Base-by-base conservation (phyloP, 2,329 filamentous ascomycete species). In the Microascus cirrosus region DNA sequence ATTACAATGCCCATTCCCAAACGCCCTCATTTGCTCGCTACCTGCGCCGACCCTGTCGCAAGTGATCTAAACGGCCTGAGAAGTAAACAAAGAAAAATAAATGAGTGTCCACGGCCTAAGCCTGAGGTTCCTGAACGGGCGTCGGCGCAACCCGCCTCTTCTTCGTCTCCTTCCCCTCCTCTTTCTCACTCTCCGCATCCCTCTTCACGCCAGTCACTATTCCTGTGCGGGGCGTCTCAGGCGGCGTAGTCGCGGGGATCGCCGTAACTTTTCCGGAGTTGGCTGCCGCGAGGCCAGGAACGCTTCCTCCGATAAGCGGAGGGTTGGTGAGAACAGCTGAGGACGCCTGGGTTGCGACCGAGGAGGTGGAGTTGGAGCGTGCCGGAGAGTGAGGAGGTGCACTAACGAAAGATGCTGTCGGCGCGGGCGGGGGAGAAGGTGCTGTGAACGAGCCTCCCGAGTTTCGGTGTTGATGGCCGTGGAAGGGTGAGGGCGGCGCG, bases 281-380 rank as follows among this genome's bases (percentile, higher is more conserved):
- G 11, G 87, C 76, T 6, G 89, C 89, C 13, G 89, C 84, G 28
- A 95, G 83, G 56, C 85, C 80, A 0, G 91, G 90, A 18, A 96
- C 80, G 57, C 79, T 89, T 15, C 90, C 87, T 35, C 90, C 80
- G 10, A 89, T 87, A 1, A 94, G 83, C 1, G 89, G 85, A 1
- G 90, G 89, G 57, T 92, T 92, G 67, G 85, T 92, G 54, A 89
- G 76, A 34, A 90, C 77, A n/a, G 72, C 70, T 0, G 70, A 65
- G 1, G 80, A 79, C 1, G 76, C 68, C 61, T 85, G 84, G 0
- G 89, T 92, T 4, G 86, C 82, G 53, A 93, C 78, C 12, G 90
- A 95, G 0, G 89, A 92, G 0, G 87, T 81, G 5, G 90, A 95
- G 67, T 90, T 95, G n/a, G 90, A 93, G 60, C 91, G 80, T 1